A percentile compares a stretch with the other conserved stretches of the same genome.
Evolutionary conservation across 2,329 filamentous ascomycete genomes (phyloP).

Genomic region (Paecilomyces variotii): DNA sequence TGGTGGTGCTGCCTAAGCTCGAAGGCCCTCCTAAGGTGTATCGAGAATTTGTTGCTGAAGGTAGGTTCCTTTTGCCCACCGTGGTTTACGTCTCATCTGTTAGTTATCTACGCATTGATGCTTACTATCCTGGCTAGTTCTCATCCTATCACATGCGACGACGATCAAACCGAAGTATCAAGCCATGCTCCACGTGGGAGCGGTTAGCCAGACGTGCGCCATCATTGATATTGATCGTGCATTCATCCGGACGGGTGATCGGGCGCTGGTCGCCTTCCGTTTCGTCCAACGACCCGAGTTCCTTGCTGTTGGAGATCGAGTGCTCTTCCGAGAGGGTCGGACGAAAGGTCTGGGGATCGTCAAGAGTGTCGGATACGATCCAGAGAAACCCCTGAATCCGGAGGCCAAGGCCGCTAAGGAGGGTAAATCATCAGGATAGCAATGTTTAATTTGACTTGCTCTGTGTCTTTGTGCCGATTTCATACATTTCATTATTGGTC

Average conservation of each 20-base stretch:
- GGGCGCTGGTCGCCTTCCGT: conserved; percentile 87
- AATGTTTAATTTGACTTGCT: neutral
- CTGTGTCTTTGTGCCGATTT: neutral
- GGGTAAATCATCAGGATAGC: conserved; percentile 1
- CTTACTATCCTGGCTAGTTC: conserved; percentile 46
- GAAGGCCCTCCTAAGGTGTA: conserved; percentile 68
- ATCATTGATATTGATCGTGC: conserved; percentile 98
- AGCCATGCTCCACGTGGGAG: conserved; percentile 94
- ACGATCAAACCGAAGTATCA: conserved; percentile 97
- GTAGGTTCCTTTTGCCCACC: conserved; percentile 35
- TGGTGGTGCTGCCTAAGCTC: conserved; percentile 85
- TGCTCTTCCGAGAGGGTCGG: conserved; percentile 87
- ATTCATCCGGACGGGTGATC: conserved; percentile 87
- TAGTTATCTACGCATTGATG: neutral
- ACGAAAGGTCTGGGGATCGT: conserved; percentile 96
- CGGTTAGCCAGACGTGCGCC: conserved; percentile 88
- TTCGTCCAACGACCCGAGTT: conserved; percentile 96
- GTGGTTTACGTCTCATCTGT: neutral
- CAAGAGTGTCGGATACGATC: conserved; percentile 82
- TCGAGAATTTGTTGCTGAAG: conserved; percentile 70
- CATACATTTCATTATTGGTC: too few species aligned
- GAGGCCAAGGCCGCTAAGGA: conserved; percentile 21
- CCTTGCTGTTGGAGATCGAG: conserved; percentile 74
- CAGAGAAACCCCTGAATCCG: conserved; percentile 43
- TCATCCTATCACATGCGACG: conserved; percentile 91